These are phyloP conservation scores for Houttuynia cordata DNA, from an alignment of 164 flowering plant species.

Conservation along the genomic window DNA sequence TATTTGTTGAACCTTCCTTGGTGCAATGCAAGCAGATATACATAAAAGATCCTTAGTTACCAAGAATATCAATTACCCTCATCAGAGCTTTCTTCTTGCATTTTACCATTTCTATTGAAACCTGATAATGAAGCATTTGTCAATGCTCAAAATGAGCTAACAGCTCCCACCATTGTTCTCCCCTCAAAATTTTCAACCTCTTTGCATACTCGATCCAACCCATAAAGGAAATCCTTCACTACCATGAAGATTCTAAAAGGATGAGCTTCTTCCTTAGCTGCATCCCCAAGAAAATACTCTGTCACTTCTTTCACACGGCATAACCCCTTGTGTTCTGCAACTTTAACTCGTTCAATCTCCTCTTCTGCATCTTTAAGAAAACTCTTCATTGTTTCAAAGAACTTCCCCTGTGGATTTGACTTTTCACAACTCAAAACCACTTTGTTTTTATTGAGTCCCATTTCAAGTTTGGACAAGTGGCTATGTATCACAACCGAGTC, in stretches of 20 bases:
- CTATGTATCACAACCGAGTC: conserved; percentile 79
- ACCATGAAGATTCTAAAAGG: conserved; percentile 87
- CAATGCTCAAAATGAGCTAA: conserved; percentile 73
- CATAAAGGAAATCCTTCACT: conserved; percentile 81
- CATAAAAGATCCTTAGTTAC: no score
- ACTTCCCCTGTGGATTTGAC: conserved; percentile 37
- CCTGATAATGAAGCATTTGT: conserved; percentile 70
- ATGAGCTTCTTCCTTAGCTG: conserved; percentile 88
- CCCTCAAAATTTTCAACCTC: conserved; percentile 77
- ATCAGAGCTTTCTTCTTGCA: conserved; percentile 48
- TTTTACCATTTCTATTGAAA: conserved; percentile 46
- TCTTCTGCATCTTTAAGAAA: conserved; percentile 67
- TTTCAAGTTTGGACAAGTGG: conserved; percentile 76
- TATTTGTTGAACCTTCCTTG: background rate
- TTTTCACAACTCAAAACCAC: conserved; percentile 45
- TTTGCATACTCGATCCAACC: conserved; percentile 88
- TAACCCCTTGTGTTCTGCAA: conserved; percentile 56
- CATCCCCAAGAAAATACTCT: conserved; percentile 83
- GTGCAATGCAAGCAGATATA: background rate
- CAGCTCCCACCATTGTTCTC: conserved; percentile 50
- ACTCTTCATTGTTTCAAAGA: conserved; percentile 52
- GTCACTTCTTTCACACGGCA: conserved; percentile 75
- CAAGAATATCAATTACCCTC: conserved; percentile 51
- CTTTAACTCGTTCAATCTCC: conserved; percentile 50
- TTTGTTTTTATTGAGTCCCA: conserved; percentile 69